These are phyloP conservation scores for Corrigiola litoralis DNA, from an alignment of 179 eudicot genomes.

Conservation along the genomic window DNA sequence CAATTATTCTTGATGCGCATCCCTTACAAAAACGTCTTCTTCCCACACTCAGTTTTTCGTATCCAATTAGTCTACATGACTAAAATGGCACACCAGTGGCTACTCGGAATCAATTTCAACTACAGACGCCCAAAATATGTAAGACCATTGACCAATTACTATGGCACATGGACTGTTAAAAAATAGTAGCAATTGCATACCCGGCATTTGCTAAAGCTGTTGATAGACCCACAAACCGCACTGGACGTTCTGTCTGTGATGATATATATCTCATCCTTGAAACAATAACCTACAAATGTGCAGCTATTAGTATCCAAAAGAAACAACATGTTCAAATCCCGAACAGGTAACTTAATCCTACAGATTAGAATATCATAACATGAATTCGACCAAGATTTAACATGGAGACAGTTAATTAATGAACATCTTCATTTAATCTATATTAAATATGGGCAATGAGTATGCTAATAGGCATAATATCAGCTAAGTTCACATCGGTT, in stretches of 20 bases:
- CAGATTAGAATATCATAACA: neutral
- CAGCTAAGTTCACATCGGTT: too few species aligned
- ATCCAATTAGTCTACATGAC: neutral
- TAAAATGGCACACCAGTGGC: neutral
- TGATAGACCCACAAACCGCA: conserved; percentile 96
- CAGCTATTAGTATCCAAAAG: neutral
- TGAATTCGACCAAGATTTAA: too few species aligned
- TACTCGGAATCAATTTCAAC: neutral
- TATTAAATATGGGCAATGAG: too few species aligned
- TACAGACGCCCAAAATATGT: too few species aligned
- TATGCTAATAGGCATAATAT: too few species aligned
- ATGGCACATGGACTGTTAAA: too few species aligned
- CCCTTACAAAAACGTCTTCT: neutral
- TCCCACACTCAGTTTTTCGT: neutral
- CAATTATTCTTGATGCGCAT: neutral
- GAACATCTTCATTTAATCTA: too few species aligned
- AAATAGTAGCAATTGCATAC: conserved; percentile 36
- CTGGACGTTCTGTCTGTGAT: conserved; percentile 87
- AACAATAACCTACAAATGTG: conserved; percentile 69
- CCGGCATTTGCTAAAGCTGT: conserved; percentile 98
- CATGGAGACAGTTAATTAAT: too few species aligned
- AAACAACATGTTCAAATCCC: neutral
- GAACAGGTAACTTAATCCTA: neutral
- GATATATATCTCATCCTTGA: conserved; percentile 99
- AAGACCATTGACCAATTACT: too few species aligned